Base-by-base conservation (phyloP, 371 early-diverging fungal genomes). In the Fennellomyces sp. region DNA sequence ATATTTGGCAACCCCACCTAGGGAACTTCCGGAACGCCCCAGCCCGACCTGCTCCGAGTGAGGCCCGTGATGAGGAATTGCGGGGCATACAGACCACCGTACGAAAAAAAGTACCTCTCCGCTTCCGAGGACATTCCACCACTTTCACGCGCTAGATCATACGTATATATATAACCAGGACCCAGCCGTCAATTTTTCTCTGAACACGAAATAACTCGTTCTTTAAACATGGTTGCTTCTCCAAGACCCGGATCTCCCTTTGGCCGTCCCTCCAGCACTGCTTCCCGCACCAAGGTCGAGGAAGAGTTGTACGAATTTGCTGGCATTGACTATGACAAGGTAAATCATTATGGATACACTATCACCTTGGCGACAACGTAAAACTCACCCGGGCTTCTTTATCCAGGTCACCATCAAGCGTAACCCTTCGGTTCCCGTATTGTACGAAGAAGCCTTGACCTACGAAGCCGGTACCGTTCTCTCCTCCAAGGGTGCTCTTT, bases 381-480 rank as follows among this genome's bases (percentile, higher is more conserved):
- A 33, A 33, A 33, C 33, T 33, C 33, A 33, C 33, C 5, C 12
- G 12, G 5, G 5, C 19, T 35, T 17, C 15, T 28, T 23, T 28
- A 49, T 49, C 12, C 35, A 80, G 69, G 87, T 85, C 19, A 70
- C 81, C 25, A 85, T 85, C 69, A 78, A 80, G 65, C 85, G 82
- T 54, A 91, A 92, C 45, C 81, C 91, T 12, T 85, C 91, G 0
- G 88, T 92, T 13, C 84, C 97, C 49, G 87, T 89, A 31, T 86
- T 96, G 29, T 98, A 98, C 73, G 97, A 98, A 76, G 92, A 97
- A 56, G 98, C 97, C 5, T 84, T 98, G 59, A 81, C 81, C 36
- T 81, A 89, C 75, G 98, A 97, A 71, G 56, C 64, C 2, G 98
- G 96, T 33, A 92, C 97, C 2, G 90, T 87, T 54, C 84, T 98